phyloP scores from a whole-genome alignment of 2,329 filamentous ascomycete species.

The Furcasterigmium sp. region DNA sequence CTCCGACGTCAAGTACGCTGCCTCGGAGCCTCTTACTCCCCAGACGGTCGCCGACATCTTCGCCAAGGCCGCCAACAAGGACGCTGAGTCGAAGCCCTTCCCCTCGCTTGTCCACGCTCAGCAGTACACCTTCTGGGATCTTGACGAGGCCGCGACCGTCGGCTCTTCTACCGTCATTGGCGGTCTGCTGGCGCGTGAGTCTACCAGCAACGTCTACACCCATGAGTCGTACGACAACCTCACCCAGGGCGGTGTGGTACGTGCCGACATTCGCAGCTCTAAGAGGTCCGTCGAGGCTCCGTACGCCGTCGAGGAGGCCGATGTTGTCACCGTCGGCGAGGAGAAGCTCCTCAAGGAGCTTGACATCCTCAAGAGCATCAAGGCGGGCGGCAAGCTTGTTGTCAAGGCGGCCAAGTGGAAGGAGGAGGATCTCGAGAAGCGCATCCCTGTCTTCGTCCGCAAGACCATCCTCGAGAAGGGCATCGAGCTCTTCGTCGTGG shows the following conservation, averaged over 20 bases:
- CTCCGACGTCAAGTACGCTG: slow-evolving; percentile 85
- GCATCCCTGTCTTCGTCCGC: slow-evolving; percentile 65
- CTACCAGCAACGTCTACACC: slow-evolving; percentile 54
- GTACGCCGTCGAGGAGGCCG: slow-evolving; percentile 73
- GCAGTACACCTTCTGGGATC: slow-evolving; percentile 93
- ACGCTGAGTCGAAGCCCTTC: slow-evolving; percentile 39
- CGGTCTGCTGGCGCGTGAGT: slow-evolving; percentile 65
- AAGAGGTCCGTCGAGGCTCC: slow-evolving; percentile 79
- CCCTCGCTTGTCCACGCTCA: slow-evolving; percentile 53
- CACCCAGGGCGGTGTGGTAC: slow-evolving; percentile 70
- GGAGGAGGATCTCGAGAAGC: slow-evolving; percentile 85
- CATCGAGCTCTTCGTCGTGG: slow-evolving; percentile 69
- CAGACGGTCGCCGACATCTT: slow-evolving; percentile 44
- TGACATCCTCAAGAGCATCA: slow-evolving; percentile 66
- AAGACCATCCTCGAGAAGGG: slow-evolving; percentile 66
- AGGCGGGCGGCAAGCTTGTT: slow-evolving; percentile 66
- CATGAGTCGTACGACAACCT: slow-evolving; percentile 62
- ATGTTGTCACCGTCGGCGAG: slow-evolving; percentile 73
- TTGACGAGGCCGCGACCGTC: slow-evolving; percentile 66
- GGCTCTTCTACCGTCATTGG: slow-evolving; percentile 58
- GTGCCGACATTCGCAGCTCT: slow-evolving; percentile 81
- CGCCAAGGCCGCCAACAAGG: slow-evolving; percentile 43
- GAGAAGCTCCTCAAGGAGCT: slow-evolving; percentile 72
- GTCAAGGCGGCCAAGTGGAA: slow-evolving; percentile 75
- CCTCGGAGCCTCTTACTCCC: slow-evolving; percentile 53